Conservation (phyloP, 2,329 filamentous ascomycete genomes). For the Meredithiella fracta region DNA sequence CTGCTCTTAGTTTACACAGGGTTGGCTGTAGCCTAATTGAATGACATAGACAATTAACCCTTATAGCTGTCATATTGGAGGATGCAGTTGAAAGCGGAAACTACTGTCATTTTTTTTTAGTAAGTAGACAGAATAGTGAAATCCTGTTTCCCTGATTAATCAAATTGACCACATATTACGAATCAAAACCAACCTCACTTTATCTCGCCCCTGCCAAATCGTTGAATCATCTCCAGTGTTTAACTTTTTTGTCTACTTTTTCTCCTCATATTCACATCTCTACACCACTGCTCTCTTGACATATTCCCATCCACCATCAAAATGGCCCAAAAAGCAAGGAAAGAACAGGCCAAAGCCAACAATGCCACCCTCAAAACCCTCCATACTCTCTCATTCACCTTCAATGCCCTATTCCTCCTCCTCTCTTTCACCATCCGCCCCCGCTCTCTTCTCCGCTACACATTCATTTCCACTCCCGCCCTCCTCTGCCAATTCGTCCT, state of each 20-base stretch:
- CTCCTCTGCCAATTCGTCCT: conserved; percentile 72
- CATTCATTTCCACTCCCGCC: conserved; percentile 55
- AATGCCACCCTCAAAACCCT: conserved; percentile 60
- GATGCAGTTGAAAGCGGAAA: too few relatives aligned
- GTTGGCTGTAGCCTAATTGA: too few relatives aligned
- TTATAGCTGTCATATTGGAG: neutral
- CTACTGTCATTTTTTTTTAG: conserved; percentile 1
- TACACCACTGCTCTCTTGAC: neutral
- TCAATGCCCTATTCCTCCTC: conserved; percentile 62
- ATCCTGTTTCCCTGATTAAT: neutral
- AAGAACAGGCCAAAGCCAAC: conserved; percentile 62
- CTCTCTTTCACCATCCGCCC: conserved; percentile 50
- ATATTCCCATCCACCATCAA: neutral
- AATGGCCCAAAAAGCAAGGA: conserved; percentile 49
- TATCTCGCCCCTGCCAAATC: neutral
- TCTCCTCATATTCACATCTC: neutral
- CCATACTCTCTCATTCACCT: conserved; percentile 54
- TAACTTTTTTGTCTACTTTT: neutral
- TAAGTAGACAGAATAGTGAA: neutral
- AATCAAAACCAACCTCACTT: neutral
- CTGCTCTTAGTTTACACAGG: neutral
- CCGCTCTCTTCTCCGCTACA: conserved; percentile 51
- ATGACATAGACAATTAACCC: neutral
- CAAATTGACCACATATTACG: conserved; percentile 4
- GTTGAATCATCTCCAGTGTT: neutral